These are phyloP conservation scores for Starmera pachycereana DNA, from an alignment of 805 yeast species.

Conservation along the genomic window DNA sequence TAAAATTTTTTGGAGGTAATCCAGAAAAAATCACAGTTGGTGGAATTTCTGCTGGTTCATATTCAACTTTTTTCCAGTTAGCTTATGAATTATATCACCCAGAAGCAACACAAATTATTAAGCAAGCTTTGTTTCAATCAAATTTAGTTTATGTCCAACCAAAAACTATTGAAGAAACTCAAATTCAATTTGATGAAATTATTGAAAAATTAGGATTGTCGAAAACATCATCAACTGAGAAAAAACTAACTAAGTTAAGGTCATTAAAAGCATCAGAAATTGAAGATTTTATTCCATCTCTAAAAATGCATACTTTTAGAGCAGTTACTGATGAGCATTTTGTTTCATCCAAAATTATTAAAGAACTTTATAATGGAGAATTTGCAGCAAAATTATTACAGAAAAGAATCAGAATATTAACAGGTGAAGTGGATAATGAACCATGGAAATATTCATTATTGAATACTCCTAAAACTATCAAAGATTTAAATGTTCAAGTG, in stretches of 20 bases:
- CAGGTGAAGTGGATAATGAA: constrained; percentile 28
- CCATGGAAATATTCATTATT: constrained; percentile 21
- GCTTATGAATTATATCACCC: constrained; percentile 33
- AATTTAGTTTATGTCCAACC: constrained; percentile 30
- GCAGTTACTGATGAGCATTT: constrained; percentile 31
- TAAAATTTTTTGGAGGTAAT: constrained; percentile 37
- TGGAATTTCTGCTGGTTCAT: constrained; percentile 40
- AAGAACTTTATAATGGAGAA: constrained; percentile 22
- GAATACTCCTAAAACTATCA: constrained; percentile 20
- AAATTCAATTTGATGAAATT: constrained; percentile 27
- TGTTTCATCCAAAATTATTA: constrained; percentile 20
- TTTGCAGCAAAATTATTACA: constrained; percentile 16
- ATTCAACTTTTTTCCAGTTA: constrained; percentile 30
- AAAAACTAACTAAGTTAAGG: constrained; percentile 16
- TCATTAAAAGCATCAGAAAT: constrained; percentile 9
- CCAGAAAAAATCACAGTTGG: constrained; percentile 29
- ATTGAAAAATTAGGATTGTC: constrained; percentile 17
- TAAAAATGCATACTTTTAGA: constrained; percentile 25
- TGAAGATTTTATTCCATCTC: constrained; percentile 17
- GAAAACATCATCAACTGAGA: constrained; percentile 6
- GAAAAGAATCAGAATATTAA: constrained; percentile 15
- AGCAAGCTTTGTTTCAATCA: constrained; percentile 26
- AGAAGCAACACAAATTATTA: constrained; percentile 27
- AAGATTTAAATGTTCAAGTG: constrained; percentile 22
- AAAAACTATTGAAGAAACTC: constrained; percentile 24